Base-by-base conservation (phyloP, 2,329 filamentous ascomycete species). In the Exophiala bonariae region DNA sequence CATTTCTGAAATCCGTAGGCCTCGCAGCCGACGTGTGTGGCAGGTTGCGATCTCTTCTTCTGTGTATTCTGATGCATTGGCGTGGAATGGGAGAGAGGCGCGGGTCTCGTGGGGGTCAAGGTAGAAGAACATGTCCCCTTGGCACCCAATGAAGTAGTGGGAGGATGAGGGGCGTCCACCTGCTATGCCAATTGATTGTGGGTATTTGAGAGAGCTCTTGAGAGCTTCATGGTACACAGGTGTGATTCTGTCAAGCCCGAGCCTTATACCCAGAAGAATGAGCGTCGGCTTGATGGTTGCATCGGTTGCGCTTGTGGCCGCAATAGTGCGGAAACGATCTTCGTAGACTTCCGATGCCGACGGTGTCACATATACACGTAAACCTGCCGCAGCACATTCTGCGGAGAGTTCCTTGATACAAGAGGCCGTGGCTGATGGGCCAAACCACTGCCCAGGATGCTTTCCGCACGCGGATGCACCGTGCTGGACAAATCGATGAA, bases 381-480 rank as follows among this genome's bases (percentile, higher is more conserved):
- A 72, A 1, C 76, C 79, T 3, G 79, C 75, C 39, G 82, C 75
- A 43, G 75, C 66, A 55, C 85, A 78, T 51, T 81, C 76, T 50
- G 85, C 85, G 18, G 83, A 82, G 30, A 99, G 75, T 16, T 88
- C 87, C 66, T 89, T 86, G 57, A 99, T 96, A 66, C 93, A 97
- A 47, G 86, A 83, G 37, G 93, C 91, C 8, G 93, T 95, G 5
- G 93, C 93, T 14, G 90, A 96, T n/a, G 93, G 93, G 0, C 93
- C 93, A 69, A 99, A 99, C 93, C 93, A 99, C 69, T 97, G 89
- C 30, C 93, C 93, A 0, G 93, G 93, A 62, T 95, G 88, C 68
- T 96, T 97, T 3, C 89, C 91, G 67, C 93, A 99, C 2, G 86
- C 85, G 28, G 80, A 77, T 18, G 90, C 90, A 14, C 93, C 93